These are phyloP conservation scores for Posidonia australis DNA, from an alignment of 106 monocot genomes.

Conservation along the genomic window DNA sequence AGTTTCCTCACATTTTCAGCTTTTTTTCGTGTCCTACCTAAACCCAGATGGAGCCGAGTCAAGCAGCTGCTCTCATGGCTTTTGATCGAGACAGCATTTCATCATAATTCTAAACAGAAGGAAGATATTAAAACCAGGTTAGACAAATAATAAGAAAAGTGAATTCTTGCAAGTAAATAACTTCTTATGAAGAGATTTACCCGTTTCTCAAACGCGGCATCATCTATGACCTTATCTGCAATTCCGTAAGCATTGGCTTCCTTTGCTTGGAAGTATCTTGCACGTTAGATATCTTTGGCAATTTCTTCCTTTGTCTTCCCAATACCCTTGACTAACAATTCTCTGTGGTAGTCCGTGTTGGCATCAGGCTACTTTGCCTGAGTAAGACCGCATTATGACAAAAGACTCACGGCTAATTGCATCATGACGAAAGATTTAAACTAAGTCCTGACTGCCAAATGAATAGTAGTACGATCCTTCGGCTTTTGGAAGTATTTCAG, in stretches of 20 bases:
- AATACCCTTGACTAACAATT: constrained; percentile 63
- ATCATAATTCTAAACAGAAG: constrained; percentile 52
- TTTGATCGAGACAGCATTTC: constrained; percentile 64
- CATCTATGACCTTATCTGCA: constrained; percentile 71
- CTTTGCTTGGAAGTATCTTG: constrained; percentile 70
- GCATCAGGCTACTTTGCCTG: constrained; percentile 92
- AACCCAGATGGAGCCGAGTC: constrained; percentile 42
- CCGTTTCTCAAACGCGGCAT: constrained; percentile 63
- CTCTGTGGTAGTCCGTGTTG: constrained; percentile 79
- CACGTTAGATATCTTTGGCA: constrained; percentile 57
- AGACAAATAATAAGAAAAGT: neutral
- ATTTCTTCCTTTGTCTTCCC: constrained; percentile 91
- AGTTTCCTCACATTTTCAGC: neutral
- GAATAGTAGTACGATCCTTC: no score
- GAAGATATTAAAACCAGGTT: neutral
- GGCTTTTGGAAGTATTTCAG: no score
- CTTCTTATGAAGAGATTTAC: constrained; percentile 17
- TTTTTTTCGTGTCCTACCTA: constrained; percentile 17
- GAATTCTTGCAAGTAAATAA: neutral
- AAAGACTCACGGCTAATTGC: neutral
- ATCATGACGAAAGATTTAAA: neutral
- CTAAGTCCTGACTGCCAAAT: no score
- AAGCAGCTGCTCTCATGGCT: constrained; percentile 44
- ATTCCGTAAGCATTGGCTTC: constrained; percentile 93
- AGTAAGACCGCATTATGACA: neutral